Evolutionary conservation across 2,329 filamentous ascomycete genomes (phyloP), one percentile per base, ranked within the genome.

Genomic region (Domatiomyces globalis): DNA sequence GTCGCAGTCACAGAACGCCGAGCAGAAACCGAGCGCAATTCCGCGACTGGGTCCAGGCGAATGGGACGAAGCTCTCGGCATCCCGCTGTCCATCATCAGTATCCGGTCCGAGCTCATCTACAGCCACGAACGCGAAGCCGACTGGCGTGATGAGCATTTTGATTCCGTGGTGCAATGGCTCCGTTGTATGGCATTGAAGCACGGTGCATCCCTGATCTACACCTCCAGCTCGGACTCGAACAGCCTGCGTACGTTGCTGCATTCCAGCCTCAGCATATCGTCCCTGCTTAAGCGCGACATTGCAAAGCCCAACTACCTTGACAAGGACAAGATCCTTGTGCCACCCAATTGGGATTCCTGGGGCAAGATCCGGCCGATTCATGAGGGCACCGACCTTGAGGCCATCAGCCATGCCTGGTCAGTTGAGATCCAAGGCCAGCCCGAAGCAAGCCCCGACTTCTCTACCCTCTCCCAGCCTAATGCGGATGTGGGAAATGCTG

Each of bases 281-380:
- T 94, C 86, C 19, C 76, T 92, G 18, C 72, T 94, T 17, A 87
- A 87, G 67, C 79, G 82, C 56, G 79, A 87, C 62, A 80, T 84
- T 20, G 75, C 94, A 20, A 92, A 87, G 69, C 85, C 89, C 65
- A 94, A 95, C 61, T 85, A 94, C 54, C 92, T 94, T 58, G 92
- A 92, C 69, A 79, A 90, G 54, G 89, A 95, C 67, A 94, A 94
- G 73, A 89, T 98, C 50, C 76, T 95, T 4, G 85, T 98, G 0
- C 90, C 90, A 1, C 85, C 89, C 15, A 95, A 95, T 66, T 98
- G 92, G 92, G 92, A 98, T 67, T 95, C 89, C 0, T 95, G 88
- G 86, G 89, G 88, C 54, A 98, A 96, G 69, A 95, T 98, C 54
- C 79, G 90, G 43, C 87, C 96, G 45, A 73, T 96, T 25, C 80